Percentiles rank a stretch among this genome's conserved stretches.
Evolutionary conservation across 73 alveolate species (phyloP).

Genomic region (Paramecium sexaurelia): DNA sequence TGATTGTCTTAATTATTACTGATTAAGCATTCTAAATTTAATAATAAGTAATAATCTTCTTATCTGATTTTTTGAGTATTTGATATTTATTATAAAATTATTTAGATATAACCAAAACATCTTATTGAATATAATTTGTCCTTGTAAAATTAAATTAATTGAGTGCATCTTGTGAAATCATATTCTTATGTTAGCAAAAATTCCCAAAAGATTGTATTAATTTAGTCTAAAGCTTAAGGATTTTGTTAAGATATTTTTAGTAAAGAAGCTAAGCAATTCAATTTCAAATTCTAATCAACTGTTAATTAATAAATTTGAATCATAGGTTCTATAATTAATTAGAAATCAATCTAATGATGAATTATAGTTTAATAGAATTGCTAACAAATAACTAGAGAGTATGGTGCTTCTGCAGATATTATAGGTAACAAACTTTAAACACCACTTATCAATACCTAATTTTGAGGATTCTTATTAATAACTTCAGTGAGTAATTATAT

Average conservation of each 20-base stretch:
- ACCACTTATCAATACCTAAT: neutral
- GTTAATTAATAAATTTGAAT: neutral
- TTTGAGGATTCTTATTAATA: neutral
- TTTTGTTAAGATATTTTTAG: neutral
- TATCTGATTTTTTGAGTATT: neutral
- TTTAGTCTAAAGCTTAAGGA: neutral
- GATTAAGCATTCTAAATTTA: neutral
- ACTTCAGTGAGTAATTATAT: neutral
- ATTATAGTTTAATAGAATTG: neutral
- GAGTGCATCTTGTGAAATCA: neutral
- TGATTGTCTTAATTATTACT: neutral
- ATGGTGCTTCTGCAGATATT: neutral
- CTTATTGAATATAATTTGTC: neutral
- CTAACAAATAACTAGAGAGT: neutral
- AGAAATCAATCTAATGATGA: neutral
- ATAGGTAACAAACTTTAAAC: neutral
- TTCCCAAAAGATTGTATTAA: conserved; percentile 10
- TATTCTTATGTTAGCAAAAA: neutral
- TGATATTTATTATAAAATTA: neutral
- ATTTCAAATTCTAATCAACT: neutral
- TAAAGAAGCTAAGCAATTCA: neutral
- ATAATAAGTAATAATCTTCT: neutral
- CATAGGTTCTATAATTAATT: neutral
- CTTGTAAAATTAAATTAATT: neutral
- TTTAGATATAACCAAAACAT: neutral